Conservation (phyloP, 2,329 filamentous ascomycete species). For the Verticillium longisporum region DNA sequence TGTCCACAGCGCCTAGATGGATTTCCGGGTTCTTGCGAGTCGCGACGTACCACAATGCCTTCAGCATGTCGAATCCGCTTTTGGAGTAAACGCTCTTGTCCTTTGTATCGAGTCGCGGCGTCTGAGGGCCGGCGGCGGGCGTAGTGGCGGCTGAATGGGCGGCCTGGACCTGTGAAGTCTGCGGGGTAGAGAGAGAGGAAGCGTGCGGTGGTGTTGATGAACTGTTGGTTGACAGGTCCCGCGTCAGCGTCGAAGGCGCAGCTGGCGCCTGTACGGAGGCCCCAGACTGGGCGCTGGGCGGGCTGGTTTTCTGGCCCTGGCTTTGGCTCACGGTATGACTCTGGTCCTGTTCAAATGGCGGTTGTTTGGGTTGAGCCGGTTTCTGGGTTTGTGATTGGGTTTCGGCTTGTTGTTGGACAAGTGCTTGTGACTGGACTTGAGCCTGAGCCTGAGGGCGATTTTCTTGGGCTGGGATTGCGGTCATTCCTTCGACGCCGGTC, state of each 20-base stretch:
- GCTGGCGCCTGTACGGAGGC: neutral
- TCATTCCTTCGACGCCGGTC: neutral
- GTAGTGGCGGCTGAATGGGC: conserved; percentile 22
- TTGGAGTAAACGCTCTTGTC: conserved; percentile 76
- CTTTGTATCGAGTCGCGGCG: conserved; percentile 23
- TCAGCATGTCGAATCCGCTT: conserved; percentile 89
- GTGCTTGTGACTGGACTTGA: neutral
- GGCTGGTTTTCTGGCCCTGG: neutral
- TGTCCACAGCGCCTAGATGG: conserved; percentile 84
- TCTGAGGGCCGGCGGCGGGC: conserved; percentile 21
- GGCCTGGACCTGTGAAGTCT: conserved; percentile 15
- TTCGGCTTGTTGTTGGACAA: neutral
- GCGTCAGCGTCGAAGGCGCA: neutral
- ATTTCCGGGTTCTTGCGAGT: conserved; percentile 79
- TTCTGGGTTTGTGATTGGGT: neutral
- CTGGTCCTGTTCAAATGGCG: neutral
- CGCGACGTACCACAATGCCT: conserved; percentile 75
- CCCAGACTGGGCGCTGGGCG: neutral
- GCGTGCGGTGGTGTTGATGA: conserved; percentile 7
- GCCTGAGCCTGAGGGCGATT: neutral
- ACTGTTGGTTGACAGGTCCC: conserved; percentile 6
- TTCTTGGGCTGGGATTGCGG: neutral
- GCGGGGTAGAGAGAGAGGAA: conserved; percentile 21
- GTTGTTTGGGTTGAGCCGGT: neutral
- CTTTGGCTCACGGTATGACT: neutral